phyloP scores from a whole-genome alignment of 495 filamentous ascomycete genomes.

The Parachaetomium inaequale region DNA sequence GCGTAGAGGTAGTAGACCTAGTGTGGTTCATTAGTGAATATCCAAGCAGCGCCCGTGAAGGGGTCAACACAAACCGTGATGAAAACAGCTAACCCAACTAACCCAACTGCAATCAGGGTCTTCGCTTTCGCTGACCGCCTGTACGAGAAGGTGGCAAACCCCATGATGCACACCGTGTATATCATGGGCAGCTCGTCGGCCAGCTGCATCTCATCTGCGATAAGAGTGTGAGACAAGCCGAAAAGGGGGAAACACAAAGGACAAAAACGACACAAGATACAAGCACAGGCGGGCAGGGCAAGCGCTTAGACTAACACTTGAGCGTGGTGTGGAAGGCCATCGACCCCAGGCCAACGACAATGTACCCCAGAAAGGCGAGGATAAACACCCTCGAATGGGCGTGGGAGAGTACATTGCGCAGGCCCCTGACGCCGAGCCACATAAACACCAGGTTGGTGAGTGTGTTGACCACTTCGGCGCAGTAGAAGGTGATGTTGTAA shows the following conservation, averaged over 20 bases:
- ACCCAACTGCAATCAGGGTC: slow-evolving; percentile 54
- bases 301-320: slow-evolving; percentile 58
- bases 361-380: slow-evolving; percentile 67
- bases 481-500: slow-evolving; percentile 48
- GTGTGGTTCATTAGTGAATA: background rate
- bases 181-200: slow-evolving; percentile 98
- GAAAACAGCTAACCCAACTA: slow-evolving; percentile 64
- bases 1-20: slow-evolving; percentile 86
- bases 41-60: background rate
- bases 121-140: slow-evolving; percentile 54
- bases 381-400: slow-evolving; percentile 70
- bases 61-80: slow-evolving; percentile 57
- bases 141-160: slow-evolving; percentile 81
- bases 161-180: slow-evolving; percentile 88
- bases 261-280: background rate
- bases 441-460: slow-evolving; percentile 81
- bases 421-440: slow-evolving; percentile 66
- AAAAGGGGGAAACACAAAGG: background rate
- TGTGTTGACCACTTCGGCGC: slow-evolving; percentile 51
- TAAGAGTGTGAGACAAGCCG: slow-evolving; percentile 15
- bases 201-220: slow-evolving; percentile 89
- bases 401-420: slow-evolving; percentile 64
- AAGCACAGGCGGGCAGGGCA: background rate
- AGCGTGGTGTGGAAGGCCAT: slow-evolving; percentile 80
- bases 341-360: slow-evolving; percentile 75